Percentiles rank a stretch among this genome's conserved stretches.
These are phyloP conservation scores for Wickerhamiella musiphila DNA, from an alignment of 805 yeast genomes.

Conservation along the genomic window DNA sequence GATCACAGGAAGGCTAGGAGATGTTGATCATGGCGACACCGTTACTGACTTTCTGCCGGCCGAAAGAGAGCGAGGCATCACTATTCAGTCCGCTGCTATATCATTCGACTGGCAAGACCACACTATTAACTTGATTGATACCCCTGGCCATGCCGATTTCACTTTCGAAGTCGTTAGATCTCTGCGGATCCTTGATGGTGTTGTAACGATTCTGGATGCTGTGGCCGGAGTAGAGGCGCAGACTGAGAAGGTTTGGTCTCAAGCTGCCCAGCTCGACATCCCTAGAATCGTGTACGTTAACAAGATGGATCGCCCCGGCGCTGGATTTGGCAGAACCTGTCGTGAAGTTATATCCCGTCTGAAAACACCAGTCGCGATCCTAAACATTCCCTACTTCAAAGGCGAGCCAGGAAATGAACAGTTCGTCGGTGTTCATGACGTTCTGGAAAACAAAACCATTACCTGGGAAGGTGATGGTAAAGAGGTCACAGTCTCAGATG, in stretches of 20 bases:
- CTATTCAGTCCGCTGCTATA: conserved; percentile 92
- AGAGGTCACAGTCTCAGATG: conserved; percentile 22
- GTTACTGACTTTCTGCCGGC: conserved; percentile 84
- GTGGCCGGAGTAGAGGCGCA: conserved; percentile 98
- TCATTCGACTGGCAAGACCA: conserved; percentile 70
- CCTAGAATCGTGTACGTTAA: conserved; percentile 73
- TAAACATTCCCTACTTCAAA: conserved; percentile 63
- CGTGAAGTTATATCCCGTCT: conserved; percentile 64
- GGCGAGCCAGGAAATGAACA: no score
- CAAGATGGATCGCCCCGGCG: conserved; percentile 94
- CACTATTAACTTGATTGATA: conserved; percentile 76
- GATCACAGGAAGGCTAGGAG: conserved; percentile 56
- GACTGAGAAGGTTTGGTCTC: conserved; percentile 93
- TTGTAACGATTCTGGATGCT: conserved; percentile 79
- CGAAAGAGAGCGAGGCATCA: conserved; percentile 84
- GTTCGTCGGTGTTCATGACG: conserved; percentile 63
- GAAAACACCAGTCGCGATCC: conserved; percentile 51
- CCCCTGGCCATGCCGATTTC: conserved; percentile 98
- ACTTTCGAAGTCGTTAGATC: conserved; percentile 87
- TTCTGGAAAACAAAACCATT: conserved; percentile 31
- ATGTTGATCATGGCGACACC: conserved; percentile 94
- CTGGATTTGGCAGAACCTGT: conserved; percentile 82
- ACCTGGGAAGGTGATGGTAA: conserved; percentile 40
- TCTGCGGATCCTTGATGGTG: conserved; percentile 82
- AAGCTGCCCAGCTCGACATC: conserved; percentile 46